Evolutionary conservation across 768 basidiomycete genomes (phyloP), one percentile per base, ranked within the genome.

Genomic region (Suillus brevipes): DNA sequence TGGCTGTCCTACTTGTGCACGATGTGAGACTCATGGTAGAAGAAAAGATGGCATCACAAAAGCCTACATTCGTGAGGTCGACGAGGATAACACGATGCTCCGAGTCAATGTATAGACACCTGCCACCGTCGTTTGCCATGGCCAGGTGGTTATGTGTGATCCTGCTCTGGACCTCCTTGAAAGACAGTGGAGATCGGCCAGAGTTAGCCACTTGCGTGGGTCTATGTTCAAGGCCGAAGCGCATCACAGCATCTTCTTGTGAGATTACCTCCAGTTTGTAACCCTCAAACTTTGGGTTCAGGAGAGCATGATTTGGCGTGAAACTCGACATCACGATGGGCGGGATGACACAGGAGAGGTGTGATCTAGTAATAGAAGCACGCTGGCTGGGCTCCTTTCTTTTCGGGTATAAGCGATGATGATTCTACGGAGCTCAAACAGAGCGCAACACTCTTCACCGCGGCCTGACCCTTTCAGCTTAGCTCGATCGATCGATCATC

Each of bases 201-300:
- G 90, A 88, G 12, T 84, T 77, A 45, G 88, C 86, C 9, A 79
- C 77, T 80, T 80, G 84, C 69, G 79, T 84, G 72, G 69, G 84
- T 73, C 65, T 77, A 66, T 78, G 75, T 31, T 75, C 72, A 38
- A 93, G 83, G 10, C 75, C 74, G 73, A 83, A 84, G 31, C 84
- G 81, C 23, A 77, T 75, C 6, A 90, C 81, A 10, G 79, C 77
- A 9, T 84, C 78, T n/a, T 88, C 84, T 68, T 88, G 87, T 13
- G 81, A 73, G 40, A 92, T 78, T 4, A 86, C 78, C 66, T 88
- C 82, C 34, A 95, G 82, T 68, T 85, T 91, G 74, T 95, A 95
- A 2, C 90, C 91, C 68, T 95, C 93, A 64, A 95, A 95, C 68
- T 89, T 90, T 2, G 91, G 87, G 69, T 95, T 94, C 31, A 91